Base-by-base conservation (phyloP, 2,329 filamentous ascomycete species). In the Aureobasidium sp. region DNA sequence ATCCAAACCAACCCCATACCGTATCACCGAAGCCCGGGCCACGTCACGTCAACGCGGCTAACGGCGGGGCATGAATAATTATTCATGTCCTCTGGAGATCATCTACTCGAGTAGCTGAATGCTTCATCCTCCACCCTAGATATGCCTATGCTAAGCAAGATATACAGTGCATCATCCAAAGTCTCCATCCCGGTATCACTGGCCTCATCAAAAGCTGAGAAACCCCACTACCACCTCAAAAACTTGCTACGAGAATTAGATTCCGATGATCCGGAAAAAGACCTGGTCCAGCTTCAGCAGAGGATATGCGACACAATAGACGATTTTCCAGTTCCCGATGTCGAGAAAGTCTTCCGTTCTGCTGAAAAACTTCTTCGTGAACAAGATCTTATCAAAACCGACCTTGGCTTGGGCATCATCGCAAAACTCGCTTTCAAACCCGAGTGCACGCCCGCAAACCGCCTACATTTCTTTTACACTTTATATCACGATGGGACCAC, bases 91-190 rank as follows among this genome's bases (percentile, higher is more conserved):
- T 9, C 16, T 11, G 21, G 21, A 21, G 21, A 21, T 21, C 21
- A 21, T 21, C 21, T 21, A 21, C 21, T 21, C 21, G 21, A 21
- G 21, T 21, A 21, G 21, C 21, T 21, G 21, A 25, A 21, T 36
- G 16, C 10, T 36, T 16, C 10, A 16, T 41, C 27, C 5, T 13
- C 14, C 27, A 14, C 3, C 13, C 29, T 21, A 36, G 27, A 44
- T 14, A 57, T 57, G 37, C 39, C 54, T 16, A 59, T 59, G 34
- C 57, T 59, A 37, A 59, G 25, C 44, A 59, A 50, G n/a, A 44
- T 59, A 45, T 59, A 41, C 57, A 59, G 57, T 36, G 57, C 45
- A 7, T 59, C 57, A 21, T 59, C 57, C 14, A 59, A 50, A 50
- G 5, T 41, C 34, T 59, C 57, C 7, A 10, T 59, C 1, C 57